A percentile compares a stretch with the other conserved stretches of the same genome.
These are phyloP conservation scores for Corynascus novoguineensis DNA, from an alignment of 495 filamentous ascomycete species.

Conservation along the genomic window DNA sequence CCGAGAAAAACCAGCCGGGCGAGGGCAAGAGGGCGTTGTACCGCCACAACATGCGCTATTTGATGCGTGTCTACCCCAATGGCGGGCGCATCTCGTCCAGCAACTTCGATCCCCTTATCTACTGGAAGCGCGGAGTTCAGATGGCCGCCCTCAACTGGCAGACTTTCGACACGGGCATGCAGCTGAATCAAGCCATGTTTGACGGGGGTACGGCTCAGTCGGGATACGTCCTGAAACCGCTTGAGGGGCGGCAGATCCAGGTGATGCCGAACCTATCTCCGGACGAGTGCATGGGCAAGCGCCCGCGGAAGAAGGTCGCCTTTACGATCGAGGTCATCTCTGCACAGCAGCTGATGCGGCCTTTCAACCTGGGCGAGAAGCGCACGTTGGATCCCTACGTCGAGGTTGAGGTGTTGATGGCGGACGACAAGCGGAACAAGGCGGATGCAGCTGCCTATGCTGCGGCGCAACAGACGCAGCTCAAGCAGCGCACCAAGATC, in stretches of 20 bases:
- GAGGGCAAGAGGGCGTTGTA: slow-evolving; percentile 70
- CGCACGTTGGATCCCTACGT: slow-evolving; percentile 85
- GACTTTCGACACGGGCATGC: slow-evolving; percentile 90
- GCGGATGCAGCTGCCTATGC: slow-evolving; percentile 32
- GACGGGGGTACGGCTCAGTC: slow-evolving; percentile 80
- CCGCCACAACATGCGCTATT: slow-evolving; percentile 81
- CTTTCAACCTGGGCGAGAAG: slow-evolving; percentile 60
- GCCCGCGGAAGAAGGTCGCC: slow-evolving; percentile 67
- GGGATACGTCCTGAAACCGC: slow-evolving; percentile 90
- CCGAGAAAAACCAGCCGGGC: slow-evolving; percentile 63
- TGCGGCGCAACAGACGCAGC: slow-evolving; percentile 51
- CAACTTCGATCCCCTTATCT: slow-evolving; percentile 87
- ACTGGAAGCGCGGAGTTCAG: slow-evolving; percentile 92
- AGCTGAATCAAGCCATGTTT: slow-evolving; percentile 97
- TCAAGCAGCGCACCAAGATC: slow-evolving; percentile 70
- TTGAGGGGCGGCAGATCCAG: slow-evolving; percentile 63
- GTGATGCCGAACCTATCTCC: slow-evolving; percentile 42
- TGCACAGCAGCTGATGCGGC: slow-evolving; percentile 87
- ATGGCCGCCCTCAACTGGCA: slow-evolving; percentile 99
- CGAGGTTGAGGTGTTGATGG: slow-evolving; percentile 88
- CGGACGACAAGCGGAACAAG: slow-evolving; percentile 74
- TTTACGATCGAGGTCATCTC: slow-evolving; percentile 88
- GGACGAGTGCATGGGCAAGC: slow-evolving; percentile 45
- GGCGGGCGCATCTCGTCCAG: slow-evolving; percentile 71
- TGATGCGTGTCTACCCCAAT: slow-evolving; percentile 92